Percentiles rank a stretch among this genome's conserved stretches.
Evolutionary conservation across 352 stramenopile species (phyloP).

Genomic region (Blastocystis sp.): DNA sequence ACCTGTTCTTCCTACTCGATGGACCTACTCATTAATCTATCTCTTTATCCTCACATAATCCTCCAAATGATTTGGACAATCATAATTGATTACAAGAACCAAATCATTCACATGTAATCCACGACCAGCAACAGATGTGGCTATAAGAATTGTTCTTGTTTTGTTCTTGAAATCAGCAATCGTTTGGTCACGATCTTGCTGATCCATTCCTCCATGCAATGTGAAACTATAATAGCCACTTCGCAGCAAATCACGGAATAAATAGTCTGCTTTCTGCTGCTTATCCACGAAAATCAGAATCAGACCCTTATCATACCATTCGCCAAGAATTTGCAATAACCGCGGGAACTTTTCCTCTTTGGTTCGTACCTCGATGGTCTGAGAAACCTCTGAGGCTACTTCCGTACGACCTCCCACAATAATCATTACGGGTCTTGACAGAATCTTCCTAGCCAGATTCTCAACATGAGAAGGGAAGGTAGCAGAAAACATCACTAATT

Average conservation of each 20-base stretch:
- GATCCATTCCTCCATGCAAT: constrained; percentile 96
- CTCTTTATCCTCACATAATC: constrained; percentile 81
- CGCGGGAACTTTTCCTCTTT: constrained; percentile 97
- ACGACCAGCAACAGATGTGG: constrained; percentile 90
- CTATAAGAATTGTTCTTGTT: constrained; percentile 79
- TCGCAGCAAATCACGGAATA: constrained; percentile 70
- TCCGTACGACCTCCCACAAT: constrained; percentile 90
- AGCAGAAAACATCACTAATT: constrained; percentile 93
- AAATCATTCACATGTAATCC: constrained; percentile 97
- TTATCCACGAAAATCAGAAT: constrained; percentile 98
- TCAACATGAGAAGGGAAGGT: constrained; percentile 85
- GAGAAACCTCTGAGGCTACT: constrained; percentile 90
- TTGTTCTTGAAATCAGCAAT: constrained; percentile 98
- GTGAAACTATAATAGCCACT: constrained; percentile 87
- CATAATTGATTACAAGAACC: constrained; percentile 98
- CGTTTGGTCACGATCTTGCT: constrained; percentile 96
- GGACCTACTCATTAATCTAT: constrained; percentile 74
- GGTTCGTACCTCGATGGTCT: constrained; percentile 96
- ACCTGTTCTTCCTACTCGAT: constrained; percentile 93
- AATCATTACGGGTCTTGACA: constrained; percentile 91
- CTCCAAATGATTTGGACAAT: constrained; percentile 97
- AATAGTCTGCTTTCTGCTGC: constrained; percentile 79
- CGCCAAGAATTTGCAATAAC: constrained; percentile 85
- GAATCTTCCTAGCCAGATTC: constrained; percentile 76
- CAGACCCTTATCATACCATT: constrained; percentile 92